phyloP scores from a whole-genome alignment of 106 monocot species.

The Apostasia ramifera region DNA sequence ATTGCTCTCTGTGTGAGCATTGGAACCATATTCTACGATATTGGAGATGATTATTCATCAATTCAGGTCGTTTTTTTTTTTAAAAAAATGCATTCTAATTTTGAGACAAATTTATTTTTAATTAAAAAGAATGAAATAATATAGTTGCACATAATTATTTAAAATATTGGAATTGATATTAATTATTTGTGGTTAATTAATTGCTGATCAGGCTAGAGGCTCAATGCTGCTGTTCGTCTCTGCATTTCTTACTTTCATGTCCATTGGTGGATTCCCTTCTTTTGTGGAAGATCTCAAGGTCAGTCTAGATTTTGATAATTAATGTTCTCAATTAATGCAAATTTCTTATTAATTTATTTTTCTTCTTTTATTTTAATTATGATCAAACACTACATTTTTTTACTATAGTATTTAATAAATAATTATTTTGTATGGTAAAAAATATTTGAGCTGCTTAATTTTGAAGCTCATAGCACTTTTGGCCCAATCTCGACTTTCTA shows the following conservation, averaged over 20 bases:
- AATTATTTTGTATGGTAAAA: too few relatives aligned
- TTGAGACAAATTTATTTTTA: not conserved
- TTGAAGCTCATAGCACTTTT: too few relatives aligned
- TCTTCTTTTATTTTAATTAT: not conserved
- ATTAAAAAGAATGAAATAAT: not conserved
- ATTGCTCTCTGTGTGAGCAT: constrained; percentile 14
- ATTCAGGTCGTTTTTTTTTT: constrained; percentile 15
- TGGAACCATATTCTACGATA: constrained; percentile 17
- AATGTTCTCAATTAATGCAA: not conserved
- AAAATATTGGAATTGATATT: constrained; percentile 20
- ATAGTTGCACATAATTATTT: too few relatives aligned
- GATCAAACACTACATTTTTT: too few relatives aligned
- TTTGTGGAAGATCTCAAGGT: constrained; percentile 22
- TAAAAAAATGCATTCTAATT: not conserved
- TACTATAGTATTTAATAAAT: too few relatives aligned
- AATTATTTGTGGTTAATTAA: not conserved
- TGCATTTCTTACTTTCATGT: constrained; percentile 6
- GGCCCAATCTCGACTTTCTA: too few relatives aligned
- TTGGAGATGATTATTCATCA: constrained; percentile 21
- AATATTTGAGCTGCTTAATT: too few relatives aligned
- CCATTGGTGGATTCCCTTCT: constrained; percentile 18
- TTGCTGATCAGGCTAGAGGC: constrained; percentile 6
- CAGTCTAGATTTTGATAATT: too few relatives aligned
- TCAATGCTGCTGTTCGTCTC: not conserved
- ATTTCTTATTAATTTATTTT: too few relatives aligned